Conservation (phyloP, 768 basidiomycete genomes). For the Hirschioporus abietinus region DNA sequence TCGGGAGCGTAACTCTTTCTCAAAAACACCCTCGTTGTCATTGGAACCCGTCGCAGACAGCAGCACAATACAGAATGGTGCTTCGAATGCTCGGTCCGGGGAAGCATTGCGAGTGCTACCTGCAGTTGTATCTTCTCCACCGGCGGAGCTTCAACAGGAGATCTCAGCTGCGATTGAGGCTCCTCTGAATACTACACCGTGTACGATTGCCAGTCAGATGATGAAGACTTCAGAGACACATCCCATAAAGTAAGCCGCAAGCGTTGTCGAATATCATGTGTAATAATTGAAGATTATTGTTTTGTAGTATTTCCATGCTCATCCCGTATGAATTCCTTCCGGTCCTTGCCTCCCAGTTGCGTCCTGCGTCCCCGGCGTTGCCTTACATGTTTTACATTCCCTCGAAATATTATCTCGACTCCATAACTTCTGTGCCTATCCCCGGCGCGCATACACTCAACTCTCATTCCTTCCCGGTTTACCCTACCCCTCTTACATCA, state of each 20-base stretch:
- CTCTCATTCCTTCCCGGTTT: neutral
- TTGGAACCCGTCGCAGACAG: neutral
- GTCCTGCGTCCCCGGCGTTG: slow-evolving; percentile 23
- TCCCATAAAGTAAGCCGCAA: slow-evolving; percentile 67
- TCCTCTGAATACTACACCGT: slow-evolving; percentile 25
- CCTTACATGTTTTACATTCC: slow-evolving; percentile 45
- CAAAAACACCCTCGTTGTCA: neutral
- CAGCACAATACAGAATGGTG: neutral
- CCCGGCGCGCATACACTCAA: neutral
- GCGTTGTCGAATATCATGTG: neutral
- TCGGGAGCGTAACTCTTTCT: neutral
- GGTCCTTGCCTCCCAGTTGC: slow-evolving; percentile 41
- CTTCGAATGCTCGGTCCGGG: neutral
- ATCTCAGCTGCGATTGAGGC: slow-evolving; percentile 52
- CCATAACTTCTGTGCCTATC: slow-evolving; percentile 22
- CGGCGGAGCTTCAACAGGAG: slow-evolving; percentile 36
- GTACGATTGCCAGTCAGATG: slow-evolving; percentile 16
- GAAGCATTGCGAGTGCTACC: neutral
- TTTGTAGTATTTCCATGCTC: slow-evolving; percentile 53
- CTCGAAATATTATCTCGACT: slow-evolving; percentile 38
- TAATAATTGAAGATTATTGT: neutral
- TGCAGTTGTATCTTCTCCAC: neutral
- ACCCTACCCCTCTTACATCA: neutral
- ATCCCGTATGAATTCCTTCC: slow-evolving; percentile 55
- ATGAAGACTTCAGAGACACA: slow-evolving; percentile 72